A percentile compares a stretch with the other conserved stretches of the same genome.
Conservation (phyloP, 306 rosid genomes). For the Citrullus mucosospermus region DNA sequence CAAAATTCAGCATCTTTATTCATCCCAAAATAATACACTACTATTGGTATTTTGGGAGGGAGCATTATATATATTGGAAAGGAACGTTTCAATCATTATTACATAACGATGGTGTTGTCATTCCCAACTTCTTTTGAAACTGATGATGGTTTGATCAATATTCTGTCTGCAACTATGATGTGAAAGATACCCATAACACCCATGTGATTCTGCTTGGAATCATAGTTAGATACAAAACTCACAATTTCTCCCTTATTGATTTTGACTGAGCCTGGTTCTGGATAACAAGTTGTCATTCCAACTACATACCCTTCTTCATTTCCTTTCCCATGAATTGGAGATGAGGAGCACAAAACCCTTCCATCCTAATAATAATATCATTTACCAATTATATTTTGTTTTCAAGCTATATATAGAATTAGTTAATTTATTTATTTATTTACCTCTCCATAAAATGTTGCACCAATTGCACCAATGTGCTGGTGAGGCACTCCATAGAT, state of each 20-base stretch:
- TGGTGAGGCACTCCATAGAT: constrained; percentile 75
- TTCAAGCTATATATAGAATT: too few species aligned
- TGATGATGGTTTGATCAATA: constrained; percentile 17
- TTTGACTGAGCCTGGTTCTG: constrained; percentile 44
- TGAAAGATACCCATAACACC: constrained; percentile 76
- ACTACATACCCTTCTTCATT: constrained; percentile 49
- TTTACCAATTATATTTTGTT: too few species aligned
- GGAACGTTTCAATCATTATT: too few species aligned
- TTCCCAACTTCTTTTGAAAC: not conserved
- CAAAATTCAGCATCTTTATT: too few species aligned
- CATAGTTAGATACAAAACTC: constrained; percentile 30
- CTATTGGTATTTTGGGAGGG: too few species aligned
- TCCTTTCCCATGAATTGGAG: constrained; percentile 54
- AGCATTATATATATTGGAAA: too few species aligned
- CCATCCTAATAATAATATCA: constrained; percentile 34
- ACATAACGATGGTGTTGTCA: too few species aligned
- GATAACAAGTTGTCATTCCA: constrained; percentile 82
- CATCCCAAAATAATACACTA: too few species aligned
- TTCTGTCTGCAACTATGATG: constrained; percentile 45
- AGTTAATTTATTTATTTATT: not conserved
- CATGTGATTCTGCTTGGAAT: constrained; percentile 24
- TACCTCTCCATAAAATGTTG: constrained; percentile 65
- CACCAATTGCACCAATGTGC: constrained; percentile 53
- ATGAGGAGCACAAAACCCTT: constrained; percentile 51
- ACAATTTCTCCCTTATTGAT: constrained; percentile 45